phyloP scores from a whole-genome alignment of 116 monocot species.

The Dioscorea cayenensis region DNA sequence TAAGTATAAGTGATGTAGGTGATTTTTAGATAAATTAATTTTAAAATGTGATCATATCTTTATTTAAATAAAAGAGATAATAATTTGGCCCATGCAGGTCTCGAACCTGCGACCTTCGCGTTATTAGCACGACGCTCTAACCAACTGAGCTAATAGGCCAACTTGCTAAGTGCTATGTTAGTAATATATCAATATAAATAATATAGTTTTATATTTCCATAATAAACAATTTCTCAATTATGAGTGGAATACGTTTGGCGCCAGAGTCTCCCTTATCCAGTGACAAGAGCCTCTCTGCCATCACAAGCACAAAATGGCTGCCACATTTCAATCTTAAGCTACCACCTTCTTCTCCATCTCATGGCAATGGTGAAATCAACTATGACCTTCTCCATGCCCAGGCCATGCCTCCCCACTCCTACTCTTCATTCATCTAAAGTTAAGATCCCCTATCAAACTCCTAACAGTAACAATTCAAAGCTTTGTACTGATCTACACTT shows the following conservation, averaged over 20 bases:
- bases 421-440: slow-evolving; percentile 16
- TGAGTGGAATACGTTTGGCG: neutral
- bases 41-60: no score
- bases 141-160: slow-evolving; percentile 41
- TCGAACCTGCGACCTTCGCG: slow-evolving; percentile 62
- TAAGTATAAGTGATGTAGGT: no score
- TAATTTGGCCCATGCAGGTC: slow-evolving; percentile 45
- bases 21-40: no score
- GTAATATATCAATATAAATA: neutral
- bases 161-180: neutral
- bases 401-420: slow-evolving; percentile 14
- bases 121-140: slow-evolving; percentile 75
- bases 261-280: neutral
- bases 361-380: slow-evolving; percentile 6
- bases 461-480: neutral
- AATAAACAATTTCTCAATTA: neutral
- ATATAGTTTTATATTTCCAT: neutral
- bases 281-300: neutral
- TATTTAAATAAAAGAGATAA: neutral
- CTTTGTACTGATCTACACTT: neutral
- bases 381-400: slow-evolving; percentile 43
- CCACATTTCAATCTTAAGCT: no score
- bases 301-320: neutral
- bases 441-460: neutral
- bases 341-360: neutral